Conservation (phyloP, 1,284 basidiomycete genomes). For the Clitocybe nebularis region DNA sequence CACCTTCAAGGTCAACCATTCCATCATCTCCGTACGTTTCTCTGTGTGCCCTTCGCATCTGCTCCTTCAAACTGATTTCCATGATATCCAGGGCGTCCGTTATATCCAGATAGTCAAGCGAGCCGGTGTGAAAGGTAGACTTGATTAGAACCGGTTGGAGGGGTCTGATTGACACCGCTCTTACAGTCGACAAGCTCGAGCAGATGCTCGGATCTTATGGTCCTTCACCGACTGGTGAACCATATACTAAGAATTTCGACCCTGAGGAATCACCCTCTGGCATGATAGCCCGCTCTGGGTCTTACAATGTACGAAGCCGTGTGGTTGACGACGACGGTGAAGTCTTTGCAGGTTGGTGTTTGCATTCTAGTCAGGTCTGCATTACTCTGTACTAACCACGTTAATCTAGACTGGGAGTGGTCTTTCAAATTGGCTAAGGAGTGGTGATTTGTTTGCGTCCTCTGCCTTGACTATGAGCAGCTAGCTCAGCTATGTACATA, state of each 20-base stretch:
- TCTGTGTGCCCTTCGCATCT: constrained; percentile 4
- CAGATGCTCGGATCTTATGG: constrained; percentile 91
- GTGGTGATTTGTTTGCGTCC: constrained; percentile 43
- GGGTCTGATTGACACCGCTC: neutral
- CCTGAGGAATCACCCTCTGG: constrained; percentile 79
- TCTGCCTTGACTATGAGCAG: constrained; percentile 8
- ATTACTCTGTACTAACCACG: constrained; percentile 5
- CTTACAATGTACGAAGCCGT: constrained; percentile 73
- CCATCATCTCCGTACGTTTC: constrained; percentile 70
- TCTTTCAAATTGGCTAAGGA: constrained; percentile 79
- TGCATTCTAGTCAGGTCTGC: neutral
- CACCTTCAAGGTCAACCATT: constrained; percentile 80
- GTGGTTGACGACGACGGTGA: constrained; percentile 82
- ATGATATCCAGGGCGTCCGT: constrained; percentile 58
- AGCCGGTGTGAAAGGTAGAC: constrained; percentile 59
- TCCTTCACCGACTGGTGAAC: constrained; percentile 52
- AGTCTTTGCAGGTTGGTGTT: constrained; percentile 65
- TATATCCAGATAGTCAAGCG: constrained; percentile 86
- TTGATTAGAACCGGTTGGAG: neutral
- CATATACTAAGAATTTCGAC: constrained; percentile 70
- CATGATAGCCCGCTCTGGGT: constrained; percentile 75
- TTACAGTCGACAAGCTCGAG: constrained; percentile 80
- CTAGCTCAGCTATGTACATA: constrained; percentile 11
- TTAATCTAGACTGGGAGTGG: constrained; percentile 74
- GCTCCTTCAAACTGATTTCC: constrained; percentile 7